Conservation (phyloP, 176 grass and related monocot genomes). For the Ensete glaucum region DNA sequence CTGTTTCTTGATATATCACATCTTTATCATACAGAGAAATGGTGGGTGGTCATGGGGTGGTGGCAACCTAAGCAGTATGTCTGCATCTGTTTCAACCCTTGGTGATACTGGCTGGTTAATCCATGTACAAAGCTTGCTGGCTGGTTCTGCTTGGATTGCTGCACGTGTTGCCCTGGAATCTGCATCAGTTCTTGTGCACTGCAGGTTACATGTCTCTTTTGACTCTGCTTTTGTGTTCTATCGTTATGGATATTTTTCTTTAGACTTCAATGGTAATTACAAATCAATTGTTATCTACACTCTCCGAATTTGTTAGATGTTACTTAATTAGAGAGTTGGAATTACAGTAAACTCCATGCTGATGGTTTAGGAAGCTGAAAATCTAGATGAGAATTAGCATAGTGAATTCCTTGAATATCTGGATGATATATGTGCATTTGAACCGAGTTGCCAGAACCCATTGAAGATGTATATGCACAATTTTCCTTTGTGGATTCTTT, state of each 20-base stretch:
- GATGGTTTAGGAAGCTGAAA: background rate
- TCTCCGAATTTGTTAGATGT: background rate
- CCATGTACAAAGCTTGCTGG: constrained; percentile 86
- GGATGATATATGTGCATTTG: no score
- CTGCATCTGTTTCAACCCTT: constrained; percentile 74
- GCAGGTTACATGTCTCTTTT: constrained; percentile 51
- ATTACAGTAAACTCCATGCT: background rate
- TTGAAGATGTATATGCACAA: background rate
- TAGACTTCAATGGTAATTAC: background rate
- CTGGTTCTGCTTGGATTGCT: constrained; percentile 98
- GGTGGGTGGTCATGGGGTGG: constrained; percentile 94
- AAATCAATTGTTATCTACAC: background rate
- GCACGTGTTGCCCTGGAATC: constrained; percentile 68
- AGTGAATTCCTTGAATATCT: background rate
- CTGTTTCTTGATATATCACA: background rate
- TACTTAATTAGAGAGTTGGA: background rate
- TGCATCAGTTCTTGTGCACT: constrained; percentile 91
- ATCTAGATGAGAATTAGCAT: background rate
- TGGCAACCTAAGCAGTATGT: constrained; percentile 93
- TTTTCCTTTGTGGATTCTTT: background rate
- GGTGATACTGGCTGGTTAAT: constrained; percentile 80
- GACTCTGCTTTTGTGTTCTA: background rate
- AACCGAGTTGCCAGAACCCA: background rate
- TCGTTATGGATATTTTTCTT: background rate
- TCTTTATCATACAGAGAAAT: constrained; percentile 48